Percentiles rank a stretch among this genome's conserved stretches.
These are phyloP conservation scores for Monilinia fructicola DNA, from an alignment of 2,329 filamentous ascomycete genomes.

Conservation along the genomic window DNA sequence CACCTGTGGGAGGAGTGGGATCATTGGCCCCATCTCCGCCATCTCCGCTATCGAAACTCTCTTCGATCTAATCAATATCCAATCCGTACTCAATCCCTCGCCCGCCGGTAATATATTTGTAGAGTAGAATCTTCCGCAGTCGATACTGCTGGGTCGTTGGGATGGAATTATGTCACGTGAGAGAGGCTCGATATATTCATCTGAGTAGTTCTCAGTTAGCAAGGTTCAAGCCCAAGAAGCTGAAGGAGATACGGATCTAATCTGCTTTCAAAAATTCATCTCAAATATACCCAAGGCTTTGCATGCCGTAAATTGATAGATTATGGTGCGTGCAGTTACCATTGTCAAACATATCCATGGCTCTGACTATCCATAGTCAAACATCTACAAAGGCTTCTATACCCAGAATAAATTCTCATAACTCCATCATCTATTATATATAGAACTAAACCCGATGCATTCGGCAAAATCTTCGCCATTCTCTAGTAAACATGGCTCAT, in stretches of 20 bases:
- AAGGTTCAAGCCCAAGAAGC: background rate
- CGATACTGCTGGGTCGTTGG: background rate
- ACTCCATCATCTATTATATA: background rate
- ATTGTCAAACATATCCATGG: background rate
- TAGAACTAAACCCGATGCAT: background rate
- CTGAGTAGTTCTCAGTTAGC: background rate
- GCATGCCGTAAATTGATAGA: background rate
- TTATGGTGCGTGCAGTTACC: background rate
- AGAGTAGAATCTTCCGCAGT: background rate
- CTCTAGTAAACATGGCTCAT: background rate
- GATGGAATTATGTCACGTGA: background rate
- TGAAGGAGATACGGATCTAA: background rate
- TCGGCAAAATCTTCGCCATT: background rate
- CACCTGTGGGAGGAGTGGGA: conserved; percentile 25
- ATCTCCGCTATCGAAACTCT: conserved; percentile 21
- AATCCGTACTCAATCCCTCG: conserved; percentile 15
- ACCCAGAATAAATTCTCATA: background rate
- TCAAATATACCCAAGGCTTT: background rate
- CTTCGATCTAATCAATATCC: conserved; percentile 24
- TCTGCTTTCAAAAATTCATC: background rate
- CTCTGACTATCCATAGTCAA: background rate
- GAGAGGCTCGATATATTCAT: background rate
- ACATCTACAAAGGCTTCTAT: background rate
- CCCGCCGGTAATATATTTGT: conserved; percentile 3
- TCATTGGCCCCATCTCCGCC: conserved; percentile 24